These are phyloP conservation scores for Aegle marmelos DNA, from an alignment of 345 rosid species.

Conservation along the genomic window DNA sequence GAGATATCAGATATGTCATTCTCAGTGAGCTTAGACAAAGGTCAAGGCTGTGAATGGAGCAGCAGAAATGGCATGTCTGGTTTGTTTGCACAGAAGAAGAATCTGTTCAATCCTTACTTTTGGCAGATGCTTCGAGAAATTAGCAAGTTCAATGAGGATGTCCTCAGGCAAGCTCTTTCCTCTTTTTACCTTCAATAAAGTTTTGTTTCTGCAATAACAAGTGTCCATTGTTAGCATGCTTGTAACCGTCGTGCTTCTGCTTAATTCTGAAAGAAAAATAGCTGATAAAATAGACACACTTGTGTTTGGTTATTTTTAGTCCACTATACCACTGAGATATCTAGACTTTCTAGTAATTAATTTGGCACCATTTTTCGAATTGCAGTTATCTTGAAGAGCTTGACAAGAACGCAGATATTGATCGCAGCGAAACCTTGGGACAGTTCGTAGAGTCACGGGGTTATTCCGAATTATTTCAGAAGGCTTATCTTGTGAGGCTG, in stretches of 20 bases:
- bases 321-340: too few species aligned
- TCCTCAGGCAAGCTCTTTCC: conserved; percentile 32
- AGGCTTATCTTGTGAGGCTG: conserved; percentile 76
- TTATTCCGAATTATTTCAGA: conserved; percentile 76
- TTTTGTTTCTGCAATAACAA: not conserved
- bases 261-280: too few species aligned
- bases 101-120: conserved; percentile 59
- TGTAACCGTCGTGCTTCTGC: too few species aligned
- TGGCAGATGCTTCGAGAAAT: conserved; percentile 88
- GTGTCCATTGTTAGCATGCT: too few species aligned
- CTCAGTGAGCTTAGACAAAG: conserved; percentile 74
- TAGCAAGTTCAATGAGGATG: conserved; percentile 65
- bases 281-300: too few species aligned
- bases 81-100: conserved; percentile 76
- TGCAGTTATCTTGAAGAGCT: conserved; percentile 63
- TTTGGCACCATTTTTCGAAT: not conserved
- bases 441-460: conserved; percentile 59
- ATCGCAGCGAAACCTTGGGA: conserved; percentile 69
- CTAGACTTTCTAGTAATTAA: too few species aligned
- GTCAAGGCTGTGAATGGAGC: conserved; percentile 88
- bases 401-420: conserved; percentile 59
- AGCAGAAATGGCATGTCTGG: conserved; percentile 70
- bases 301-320: too few species aligned
- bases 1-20: conserved; percentile 77
- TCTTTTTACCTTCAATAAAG: not conserved